These are phyloP conservation scores for Lasiosphaeria hispida DNA, from an alignment of 495 filamentous ascomycete genomes.

Conservation along the genomic window DNA sequence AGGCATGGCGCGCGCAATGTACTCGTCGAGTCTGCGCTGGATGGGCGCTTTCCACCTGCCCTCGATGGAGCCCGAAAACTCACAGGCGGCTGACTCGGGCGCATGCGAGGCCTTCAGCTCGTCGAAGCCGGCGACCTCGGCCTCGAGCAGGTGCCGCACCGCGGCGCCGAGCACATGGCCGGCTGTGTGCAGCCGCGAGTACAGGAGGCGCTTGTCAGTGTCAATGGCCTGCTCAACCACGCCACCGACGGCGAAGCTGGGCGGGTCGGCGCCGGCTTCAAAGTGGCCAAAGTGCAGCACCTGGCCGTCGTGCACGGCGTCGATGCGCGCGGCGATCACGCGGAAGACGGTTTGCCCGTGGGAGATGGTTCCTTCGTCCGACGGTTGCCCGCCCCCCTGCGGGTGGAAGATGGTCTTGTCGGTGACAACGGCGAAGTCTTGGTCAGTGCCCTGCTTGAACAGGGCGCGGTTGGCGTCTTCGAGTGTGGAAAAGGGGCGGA, in stretches of 20 bases:
- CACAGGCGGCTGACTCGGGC: constrained; percentile 56
- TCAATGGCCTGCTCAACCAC: constrained; percentile 52
- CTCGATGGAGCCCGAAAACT: constrained; percentile 60
- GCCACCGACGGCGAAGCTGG: constrained; percentile 36
- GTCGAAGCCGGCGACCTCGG: constrained; percentile 48
- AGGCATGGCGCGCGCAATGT: constrained; percentile 47
- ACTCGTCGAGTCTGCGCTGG: constrained; percentile 52
- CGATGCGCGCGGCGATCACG: constrained; percentile 52
- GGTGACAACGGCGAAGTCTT: constrained; percentile 53
- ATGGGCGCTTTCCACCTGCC: constrained; percentile 57
- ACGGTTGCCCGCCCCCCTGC: constrained; percentile 66
- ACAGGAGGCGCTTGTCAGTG: constrained; percentile 49
- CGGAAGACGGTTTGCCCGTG: constrained; percentile 35
- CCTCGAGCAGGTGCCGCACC: constrained; percentile 51
- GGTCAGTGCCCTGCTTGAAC: constrained; percentile 48
- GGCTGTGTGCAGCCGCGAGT: constrained; percentile 62
- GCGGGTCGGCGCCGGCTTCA: not conserved
- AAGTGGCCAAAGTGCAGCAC: constrained; percentile 61
- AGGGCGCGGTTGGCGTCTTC: constrained; percentile 45
- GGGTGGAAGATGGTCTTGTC: constrained; percentile 64
- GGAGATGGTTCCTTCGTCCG: constrained; percentile 54
- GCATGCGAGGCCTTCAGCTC: constrained; percentile 64
- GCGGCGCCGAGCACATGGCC: constrained; percentile 62
- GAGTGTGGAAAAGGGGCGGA: constrained; percentile 46
- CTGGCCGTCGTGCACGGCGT: constrained; percentile 40